Base-by-base conservation (phyloP, 140 eudicot species). In the Ambrosia hybrid region DNA sequence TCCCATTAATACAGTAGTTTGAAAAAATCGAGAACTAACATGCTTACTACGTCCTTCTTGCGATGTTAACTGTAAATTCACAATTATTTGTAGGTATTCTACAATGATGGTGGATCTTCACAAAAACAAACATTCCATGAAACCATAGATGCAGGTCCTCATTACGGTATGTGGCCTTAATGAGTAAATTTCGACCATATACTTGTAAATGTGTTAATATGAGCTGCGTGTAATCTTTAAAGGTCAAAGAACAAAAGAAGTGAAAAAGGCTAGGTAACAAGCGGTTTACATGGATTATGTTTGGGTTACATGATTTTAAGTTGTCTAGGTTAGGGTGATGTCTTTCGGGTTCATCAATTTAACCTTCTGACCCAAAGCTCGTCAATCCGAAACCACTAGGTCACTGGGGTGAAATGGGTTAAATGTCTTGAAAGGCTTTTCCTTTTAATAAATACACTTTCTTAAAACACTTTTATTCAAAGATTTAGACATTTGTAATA, bases 51-150 rank as follows among this genome's bases (percentile, higher is more conserved):
- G 37, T 43, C 73, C 7, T 52, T 57, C 3, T 66, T 8, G 9
- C 37, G 9, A 30, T 57, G 69, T 46, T 30, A 9, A 57, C 30
- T 36, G 11, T 48, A 37, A 38, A 58, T 45, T 74, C 51, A 12
- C 68, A 39, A 57, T 65, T 55, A 34, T 76, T 46, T 17, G 39
- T 84, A 84, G 89, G 84, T 81, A 65, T 81, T 81, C 46, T 39
- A 65, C 55, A 81, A 74, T 70, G 86, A 85, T 62, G 56, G 68
- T 21, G 82, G 68, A 61, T 55, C 82, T 56, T 69, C 73, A 68
- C 69, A 68, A 13, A 55, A 11, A n/a, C 78, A 73, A 58, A 37
- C 70, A 53, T 65, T 51, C 16, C 43, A 46, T 34, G 78, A 43
- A 49, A 34, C 67, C 49, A 65, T 49, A 65, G 72, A 77, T 80